Conservation (phyloP, 2,329 filamentous ascomycete genomes). For the Trichoderma citrinoviride region DNA sequence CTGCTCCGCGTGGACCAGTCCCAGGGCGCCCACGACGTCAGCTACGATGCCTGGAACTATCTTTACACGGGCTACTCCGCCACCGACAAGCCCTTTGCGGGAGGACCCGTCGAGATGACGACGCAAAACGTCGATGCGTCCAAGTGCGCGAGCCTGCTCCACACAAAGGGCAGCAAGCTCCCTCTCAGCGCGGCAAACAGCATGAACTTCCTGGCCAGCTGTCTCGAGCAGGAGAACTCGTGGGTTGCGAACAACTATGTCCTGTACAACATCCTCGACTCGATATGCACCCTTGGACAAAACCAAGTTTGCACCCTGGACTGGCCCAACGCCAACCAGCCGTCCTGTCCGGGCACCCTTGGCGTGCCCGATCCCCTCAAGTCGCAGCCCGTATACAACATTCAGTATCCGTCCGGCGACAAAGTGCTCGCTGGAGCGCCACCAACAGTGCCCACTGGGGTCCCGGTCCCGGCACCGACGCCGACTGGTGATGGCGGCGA, state of each 20-base stretch:
- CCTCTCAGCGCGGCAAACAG: slow-evolving; percentile 49
- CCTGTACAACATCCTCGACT: slow-evolving; percentile 52
- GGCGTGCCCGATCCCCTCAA: slow-evolving; percentile 39
- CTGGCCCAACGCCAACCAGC: slow-evolving; percentile 45
- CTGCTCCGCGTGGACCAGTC: slow-evolving; percentile 60
- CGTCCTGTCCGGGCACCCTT: slow-evolving; percentile 43
- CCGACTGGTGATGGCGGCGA: background rate
- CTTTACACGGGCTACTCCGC: slow-evolving; percentile 51
- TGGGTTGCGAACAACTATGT: slow-evolving; percentile 51
- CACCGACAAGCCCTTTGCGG: slow-evolving; percentile 43
- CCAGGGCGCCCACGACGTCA: slow-evolving; percentile 56
- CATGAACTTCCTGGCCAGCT: slow-evolving; percentile 52
- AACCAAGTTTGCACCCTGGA: slow-evolving; percentile 48
- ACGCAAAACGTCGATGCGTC: slow-evolving; percentile 44
- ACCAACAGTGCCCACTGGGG: slow-evolving; percentile 1
- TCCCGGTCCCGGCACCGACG: slow-evolving; percentile 10
- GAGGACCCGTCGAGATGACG: slow-evolving; percentile 49
- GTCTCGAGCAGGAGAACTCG: slow-evolving; percentile 39
- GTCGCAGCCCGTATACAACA: slow-evolving; percentile 45
- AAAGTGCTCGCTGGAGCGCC: slow-evolving; percentile 37
- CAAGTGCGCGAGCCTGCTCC: slow-evolving; percentile 49
- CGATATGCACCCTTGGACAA: slow-evolving; percentile 45
- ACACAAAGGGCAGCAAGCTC: slow-evolving; percentile 40
- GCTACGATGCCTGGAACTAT: slow-evolving; percentile 62
- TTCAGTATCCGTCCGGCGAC: slow-evolving; percentile 46